A percentile compares a stretch with the other conserved stretches of the same genome.
These are phyloP conservation scores for Sporisorium scitamineum DNA, from an alignment of 1,284 basidiomycete species.

Conservation along the genomic window DNA sequence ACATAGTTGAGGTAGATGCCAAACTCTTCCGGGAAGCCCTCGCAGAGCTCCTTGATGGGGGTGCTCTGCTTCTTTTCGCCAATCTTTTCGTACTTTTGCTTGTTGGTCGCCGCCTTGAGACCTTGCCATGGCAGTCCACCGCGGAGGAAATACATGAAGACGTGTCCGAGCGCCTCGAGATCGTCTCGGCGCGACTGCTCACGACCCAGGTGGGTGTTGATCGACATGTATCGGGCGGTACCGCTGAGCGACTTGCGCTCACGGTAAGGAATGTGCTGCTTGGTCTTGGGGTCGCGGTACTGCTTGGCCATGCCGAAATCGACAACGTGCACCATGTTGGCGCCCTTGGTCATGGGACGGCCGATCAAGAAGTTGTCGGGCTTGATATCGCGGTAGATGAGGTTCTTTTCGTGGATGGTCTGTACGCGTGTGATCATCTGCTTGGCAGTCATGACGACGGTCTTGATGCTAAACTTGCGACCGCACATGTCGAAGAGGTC, in stretches of 20 bases:
- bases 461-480: conserved; percentile 92
- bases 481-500: conserved; percentile 97
- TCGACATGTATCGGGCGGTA: conserved; percentile 96
- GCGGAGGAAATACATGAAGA: conserved; percentile 97
- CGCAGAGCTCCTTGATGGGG: conserved; percentile 91
- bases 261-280: conserved; percentile 95
- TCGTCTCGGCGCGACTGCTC: conserved; percentile 96
- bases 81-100: conserved; percentile 99
- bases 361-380: conserved; percentile 97
- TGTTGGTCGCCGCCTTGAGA: conserved; percentile 94
- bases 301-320: conserved; percentile 99
- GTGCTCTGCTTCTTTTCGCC: conserved; percentile 99
- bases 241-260: conserved; percentile 90
- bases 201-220: conserved; percentile 94
- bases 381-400: conserved; percentile 98
- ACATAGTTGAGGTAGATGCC: conserved; percentile 89
- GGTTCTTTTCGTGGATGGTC: conserved; percentile 95
- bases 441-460: conserved; percentile 94
- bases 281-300: conserved; percentile 95
- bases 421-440: conserved; percentile 87
- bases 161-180: conserved; percentile 92
- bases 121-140: conserved; percentile 94
- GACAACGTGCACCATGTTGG: conserved; percentile 86
- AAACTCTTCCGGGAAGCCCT: conserved; percentile 93
- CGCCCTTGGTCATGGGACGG: conserved; percentile 85